Percentiles rank a stretch among this genome's conserved stretches.
Conservation (phyloP, 306 rosid species). For the Quercus suber region DNA sequence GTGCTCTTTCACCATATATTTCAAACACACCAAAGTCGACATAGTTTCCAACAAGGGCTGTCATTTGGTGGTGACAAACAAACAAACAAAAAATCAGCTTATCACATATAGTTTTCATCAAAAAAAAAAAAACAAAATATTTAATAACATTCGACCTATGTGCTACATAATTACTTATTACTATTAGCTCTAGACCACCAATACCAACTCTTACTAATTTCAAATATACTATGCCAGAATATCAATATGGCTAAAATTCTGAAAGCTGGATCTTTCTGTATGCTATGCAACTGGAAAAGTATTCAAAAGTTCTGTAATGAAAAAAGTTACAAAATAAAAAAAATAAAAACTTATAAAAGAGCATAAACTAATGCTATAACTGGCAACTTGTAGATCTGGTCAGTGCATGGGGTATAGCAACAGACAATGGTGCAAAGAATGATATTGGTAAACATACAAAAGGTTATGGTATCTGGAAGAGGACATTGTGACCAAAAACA, state of each 20-base stretch:
- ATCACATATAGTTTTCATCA: neutral
- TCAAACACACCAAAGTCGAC: constrained; percentile 98
- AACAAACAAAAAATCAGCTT: constrained; percentile 5
- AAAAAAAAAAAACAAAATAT: neutral
- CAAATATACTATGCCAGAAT: neutral
- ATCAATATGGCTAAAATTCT: neutral
- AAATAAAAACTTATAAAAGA: no score
- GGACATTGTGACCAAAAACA: neutral
- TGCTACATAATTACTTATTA: neutral
- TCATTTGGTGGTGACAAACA: constrained; percentile 19
- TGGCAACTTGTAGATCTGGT: neutral
- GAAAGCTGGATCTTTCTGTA: neutral
- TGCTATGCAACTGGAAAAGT: no score
- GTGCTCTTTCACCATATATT: constrained; percentile 90
- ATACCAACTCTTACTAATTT: neutral
- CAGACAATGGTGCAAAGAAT: neutral
- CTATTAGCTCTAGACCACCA: neutral
- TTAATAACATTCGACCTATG: neutral
- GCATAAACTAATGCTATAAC: neutral
- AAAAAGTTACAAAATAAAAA: no score
- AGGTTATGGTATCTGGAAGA: neutral
- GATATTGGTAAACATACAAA: neutral
- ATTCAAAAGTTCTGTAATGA: no score
- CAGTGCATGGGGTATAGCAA: neutral
- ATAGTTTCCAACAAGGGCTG: constrained; percentile 92